Conservation (phyloP, 768 basidiomycete genomes). For the Boletus eberwhitei region DNA sequence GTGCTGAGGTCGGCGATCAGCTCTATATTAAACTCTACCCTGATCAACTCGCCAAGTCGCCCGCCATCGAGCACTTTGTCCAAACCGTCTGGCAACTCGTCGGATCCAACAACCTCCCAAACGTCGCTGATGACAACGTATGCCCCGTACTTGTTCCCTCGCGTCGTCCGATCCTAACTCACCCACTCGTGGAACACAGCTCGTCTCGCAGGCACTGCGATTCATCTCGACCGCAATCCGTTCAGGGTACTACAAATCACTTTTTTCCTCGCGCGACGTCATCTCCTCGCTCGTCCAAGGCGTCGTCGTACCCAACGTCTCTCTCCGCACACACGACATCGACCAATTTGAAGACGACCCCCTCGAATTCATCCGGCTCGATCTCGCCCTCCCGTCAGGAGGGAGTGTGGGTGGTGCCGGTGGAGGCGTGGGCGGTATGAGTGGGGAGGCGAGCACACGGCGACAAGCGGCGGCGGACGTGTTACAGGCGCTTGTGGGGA, state of each 20-base stretch:
- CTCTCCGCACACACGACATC: slow-evolving; percentile 81
- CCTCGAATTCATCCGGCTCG: slow-evolving; percentile 88
- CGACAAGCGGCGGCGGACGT: slow-evolving; percentile 94
- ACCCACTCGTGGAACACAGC: slow-evolving; percentile 34
- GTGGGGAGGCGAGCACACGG: slow-evolving; percentile 76
- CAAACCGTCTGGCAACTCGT: slow-evolving; percentile 88
- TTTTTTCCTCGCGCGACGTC: slow-evolving; percentile 81
- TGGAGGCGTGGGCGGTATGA: slow-evolving; percentile 32
- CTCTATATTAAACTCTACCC: slow-evolving; percentile 81
- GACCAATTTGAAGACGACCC: slow-evolving; percentile 98
- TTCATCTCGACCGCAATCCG: slow-evolving; percentile 94
- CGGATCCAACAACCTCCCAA: slow-evolving; percentile 61
- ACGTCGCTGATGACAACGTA: slow-evolving; percentile 72
- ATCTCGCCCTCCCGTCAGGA: slow-evolving; percentile 63
- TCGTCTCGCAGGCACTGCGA: slow-evolving; percentile 86
- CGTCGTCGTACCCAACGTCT: slow-evolving; percentile 92
- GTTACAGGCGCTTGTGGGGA: slow-evolving; percentile 82
- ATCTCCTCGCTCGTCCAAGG: slow-evolving; percentile 82
- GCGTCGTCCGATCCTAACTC: not conserved
- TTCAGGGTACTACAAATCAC: slow-evolving; percentile 71
- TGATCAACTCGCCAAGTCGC: slow-evolving; percentile 64
- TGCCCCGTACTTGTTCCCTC: slow-evolving; percentile 17
- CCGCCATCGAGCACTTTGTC: slow-evolving; percentile 71
- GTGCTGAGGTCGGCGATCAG: slow-evolving; percentile 31
- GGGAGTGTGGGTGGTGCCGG: slow-evolving; percentile 36